These are phyloP conservation scores for Ascochyta pisi DNA, from an alignment of 2,329 filamentous ascomycete genomes.

Conservation along the genomic window DNA sequence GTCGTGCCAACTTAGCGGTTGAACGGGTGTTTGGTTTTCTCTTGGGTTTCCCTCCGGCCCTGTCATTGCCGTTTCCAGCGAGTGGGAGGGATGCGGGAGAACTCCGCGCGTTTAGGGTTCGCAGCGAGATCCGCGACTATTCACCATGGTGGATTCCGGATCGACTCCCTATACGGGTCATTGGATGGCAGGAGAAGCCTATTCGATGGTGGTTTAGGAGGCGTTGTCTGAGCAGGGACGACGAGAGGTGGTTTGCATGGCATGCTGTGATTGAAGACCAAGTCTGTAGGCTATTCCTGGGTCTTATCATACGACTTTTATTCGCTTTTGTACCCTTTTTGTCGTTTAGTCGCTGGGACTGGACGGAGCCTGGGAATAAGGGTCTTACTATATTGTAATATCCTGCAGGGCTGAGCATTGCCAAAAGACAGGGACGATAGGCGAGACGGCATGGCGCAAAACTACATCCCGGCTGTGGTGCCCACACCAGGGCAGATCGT, in stretches of 20 bases:
- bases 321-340: neutral
- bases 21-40: neutral
- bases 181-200: neutral
- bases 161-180: neutral
- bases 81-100: neutral
- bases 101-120: neutral
- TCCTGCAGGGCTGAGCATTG: neutral
- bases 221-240: neutral
- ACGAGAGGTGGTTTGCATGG: neutral
- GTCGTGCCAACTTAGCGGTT: neutral
- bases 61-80: neutral
- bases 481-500: conserved; percentile 32
- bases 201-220: neutral
- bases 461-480: conserved; percentile 26
- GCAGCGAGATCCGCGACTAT: neutral
- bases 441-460: conserved; percentile 5
- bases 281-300: neutral
- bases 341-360: no score
- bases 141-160: neutral
- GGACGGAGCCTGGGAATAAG: neutral
- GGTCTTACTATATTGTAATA: neutral
- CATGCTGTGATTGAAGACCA: neutral
- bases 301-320: neutral
- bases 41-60: neutral
- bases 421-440: neutral